phyloP scores from a whole-genome alignment of 306 rosid species.

The Castanea crenata region DNA sequence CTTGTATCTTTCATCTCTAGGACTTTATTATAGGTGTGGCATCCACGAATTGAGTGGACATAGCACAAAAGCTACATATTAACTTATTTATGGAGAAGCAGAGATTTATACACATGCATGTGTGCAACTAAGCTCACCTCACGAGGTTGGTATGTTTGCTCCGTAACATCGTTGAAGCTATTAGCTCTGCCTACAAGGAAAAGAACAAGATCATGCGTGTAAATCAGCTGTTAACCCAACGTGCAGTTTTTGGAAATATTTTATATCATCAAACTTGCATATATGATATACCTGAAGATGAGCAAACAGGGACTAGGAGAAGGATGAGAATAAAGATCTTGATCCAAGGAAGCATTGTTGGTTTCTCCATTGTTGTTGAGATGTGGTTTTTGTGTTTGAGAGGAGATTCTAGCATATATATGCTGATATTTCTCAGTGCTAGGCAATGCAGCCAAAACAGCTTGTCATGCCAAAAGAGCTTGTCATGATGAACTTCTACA shows the following conservation, averaged over 20 bases:
- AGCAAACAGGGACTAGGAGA: constrained; percentile 18
- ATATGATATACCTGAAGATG: constrained; percentile 26
- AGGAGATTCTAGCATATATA: constrained; percentile 10
- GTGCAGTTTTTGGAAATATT: background rate
- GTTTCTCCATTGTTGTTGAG: background rate
- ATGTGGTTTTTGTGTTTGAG: constrained; percentile 7
- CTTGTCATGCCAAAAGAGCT: constrained; percentile 25
- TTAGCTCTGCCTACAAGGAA: constrained; percentile 7
- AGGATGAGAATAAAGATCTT: constrained; percentile 28
- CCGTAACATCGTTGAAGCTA: constrained; percentile 3
- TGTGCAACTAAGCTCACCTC: constrained; percentile 12
- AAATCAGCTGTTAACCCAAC: background rate
- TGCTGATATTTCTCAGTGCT: constrained; percentile 30
- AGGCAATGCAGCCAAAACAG: constrained; percentile 36
- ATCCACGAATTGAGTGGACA: background rate
- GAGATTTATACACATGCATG: background rate
- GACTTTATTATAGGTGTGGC: too few relatives aligned
- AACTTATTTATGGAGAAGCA: background rate
- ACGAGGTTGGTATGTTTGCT: background rate
- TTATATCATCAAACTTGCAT: background rate
- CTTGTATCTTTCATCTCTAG: too few relatives aligned
- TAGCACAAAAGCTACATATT: too few relatives aligned
- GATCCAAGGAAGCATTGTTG: constrained; percentile 31
- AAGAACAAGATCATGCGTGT: background rate
- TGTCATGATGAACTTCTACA: constrained; percentile 28